Base-by-base conservation (phyloP, 169 alveolate species). In the Plasmodium ovale region DNA sequence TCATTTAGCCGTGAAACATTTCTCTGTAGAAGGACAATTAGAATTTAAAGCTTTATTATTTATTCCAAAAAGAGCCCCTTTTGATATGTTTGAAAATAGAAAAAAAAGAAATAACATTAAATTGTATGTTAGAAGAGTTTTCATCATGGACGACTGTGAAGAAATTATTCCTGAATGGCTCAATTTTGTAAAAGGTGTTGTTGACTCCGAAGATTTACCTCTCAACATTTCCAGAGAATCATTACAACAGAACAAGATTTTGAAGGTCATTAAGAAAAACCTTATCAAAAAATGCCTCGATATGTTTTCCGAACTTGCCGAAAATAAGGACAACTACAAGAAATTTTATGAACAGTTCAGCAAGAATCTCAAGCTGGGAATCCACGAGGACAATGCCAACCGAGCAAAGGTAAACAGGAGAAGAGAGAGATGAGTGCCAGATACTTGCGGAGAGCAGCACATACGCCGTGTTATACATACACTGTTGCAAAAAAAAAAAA, bases 81-180 rank as follows among this genome's bases (percentile, higher is more conserved):
- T 98, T 97, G 99, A 99, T 92, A 96, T 99, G 92, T 99, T 99
- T 93, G 99, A 99, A 95, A 97, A 98, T 90, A 97, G 98, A 95
- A 98, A 98, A 97, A 99, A 98, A 98, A 95, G 98, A 94, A 98
- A 98, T 94, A 99, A 98, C 98, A 97, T 99, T 95, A 98, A 98
- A 93, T 94, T 99, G 72, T 99, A 99, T 93, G 99, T 99, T 67
- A 94, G 99, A 62, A 96, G 99, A 84, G 99, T 99, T 71, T 99
- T 99, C 97, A 99, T 99, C 94, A 99, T 98, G 99, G 99, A 98
- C 95, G 99, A 99, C 95, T 99, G 99, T 94, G 99, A 98, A 89
- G 99, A 99, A 87, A 93, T 99, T 79, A 98, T 99, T 94, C 99
- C 99, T 10, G 99, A 98, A 94, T 99, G 99, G 99, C 97, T 99